phyloP scores from a whole-genome alignment of 306 rosid species.

The Coriaria nepalensis region DNA sequence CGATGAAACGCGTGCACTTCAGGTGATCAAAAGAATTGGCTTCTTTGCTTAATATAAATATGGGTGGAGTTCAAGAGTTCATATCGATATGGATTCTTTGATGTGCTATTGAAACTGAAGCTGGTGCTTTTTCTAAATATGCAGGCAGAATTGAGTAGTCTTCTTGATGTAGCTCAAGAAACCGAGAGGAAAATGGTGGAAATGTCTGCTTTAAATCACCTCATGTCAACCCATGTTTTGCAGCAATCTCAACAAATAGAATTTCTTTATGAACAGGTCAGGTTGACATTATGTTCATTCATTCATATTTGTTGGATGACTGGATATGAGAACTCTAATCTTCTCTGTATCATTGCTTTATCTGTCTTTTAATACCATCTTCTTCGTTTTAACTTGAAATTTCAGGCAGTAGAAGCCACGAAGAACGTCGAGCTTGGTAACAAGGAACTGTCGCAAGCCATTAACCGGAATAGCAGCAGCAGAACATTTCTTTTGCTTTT shows the following conservation, averaged over 20 bases:
- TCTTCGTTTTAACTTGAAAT: background rate
- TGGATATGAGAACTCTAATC: too few species aligned
- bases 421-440: constrained; percentile 82
- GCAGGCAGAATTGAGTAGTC: constrained; percentile 71
- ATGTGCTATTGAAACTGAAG: constrained; percentile 11
- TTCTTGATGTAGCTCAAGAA: constrained; percentile 73
- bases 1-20: constrained; percentile 93
- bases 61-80: background rate
- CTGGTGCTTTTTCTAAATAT: constrained; percentile 18
- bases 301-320: background rate
- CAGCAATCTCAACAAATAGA: constrained; percentile 93
- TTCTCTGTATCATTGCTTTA: background rate
- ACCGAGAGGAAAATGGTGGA: constrained; percentile 99
- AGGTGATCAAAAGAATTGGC: constrained; percentile 31
- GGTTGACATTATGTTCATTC: constrained; percentile 6
- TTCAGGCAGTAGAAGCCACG: constrained; percentile 95
- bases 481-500: constrained; percentile 85
- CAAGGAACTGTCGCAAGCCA: constrained; percentile 83
- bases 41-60: background rate
- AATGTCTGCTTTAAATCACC: constrained; percentile 94
- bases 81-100: constrained; percentile 10
- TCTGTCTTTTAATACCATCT: too few species aligned
- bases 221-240: constrained; percentile 89
- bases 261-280: constrained; percentile 74
- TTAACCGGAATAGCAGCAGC: constrained; percentile 76